Conservation (phyloP, 2,329 filamentous ascomycete species). For the Sporothrix dimorphospora region DNA sequence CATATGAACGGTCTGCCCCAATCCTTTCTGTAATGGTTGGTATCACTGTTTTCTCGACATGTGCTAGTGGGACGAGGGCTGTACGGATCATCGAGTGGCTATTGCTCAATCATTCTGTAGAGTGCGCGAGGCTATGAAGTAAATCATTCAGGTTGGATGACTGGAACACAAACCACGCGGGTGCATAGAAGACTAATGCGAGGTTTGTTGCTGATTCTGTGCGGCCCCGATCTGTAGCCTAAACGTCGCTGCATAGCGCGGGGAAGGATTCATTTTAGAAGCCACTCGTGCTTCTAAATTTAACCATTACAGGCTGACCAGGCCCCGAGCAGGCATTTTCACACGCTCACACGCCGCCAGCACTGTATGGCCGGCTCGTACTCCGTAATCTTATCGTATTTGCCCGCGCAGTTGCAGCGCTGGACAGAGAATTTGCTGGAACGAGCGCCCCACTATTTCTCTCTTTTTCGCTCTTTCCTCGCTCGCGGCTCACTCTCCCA, state of each 20-base stretch:
- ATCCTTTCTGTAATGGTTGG: no score
- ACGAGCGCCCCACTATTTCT: slow-evolving; percentile 6
- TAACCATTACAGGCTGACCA: background rate
- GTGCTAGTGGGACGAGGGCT: background rate
- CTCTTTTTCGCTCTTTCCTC: background rate
- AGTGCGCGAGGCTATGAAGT: background rate
- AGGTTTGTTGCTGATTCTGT: background rate
- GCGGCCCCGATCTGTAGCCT: background rate
- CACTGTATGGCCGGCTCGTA: background rate
- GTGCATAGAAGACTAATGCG: background rate
- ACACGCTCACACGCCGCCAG: no score
- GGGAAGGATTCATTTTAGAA: background rate
- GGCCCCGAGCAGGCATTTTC: background rate
- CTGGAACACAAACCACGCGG: background rate
- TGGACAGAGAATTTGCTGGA: background rate
- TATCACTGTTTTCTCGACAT: no score
- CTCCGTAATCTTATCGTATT: no score
- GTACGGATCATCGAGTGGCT: background rate
- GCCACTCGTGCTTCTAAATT: slow-evolving; percentile 17
- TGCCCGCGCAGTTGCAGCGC: background rate
- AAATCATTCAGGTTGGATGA: background rate
- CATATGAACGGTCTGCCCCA: background rate
- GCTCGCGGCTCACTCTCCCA: background rate
- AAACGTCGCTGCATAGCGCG: background rate
- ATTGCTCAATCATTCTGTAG: background rate